Base-by-base conservation (phyloP, 345 rosid genomes). In the Balakata baccata region DNA sequence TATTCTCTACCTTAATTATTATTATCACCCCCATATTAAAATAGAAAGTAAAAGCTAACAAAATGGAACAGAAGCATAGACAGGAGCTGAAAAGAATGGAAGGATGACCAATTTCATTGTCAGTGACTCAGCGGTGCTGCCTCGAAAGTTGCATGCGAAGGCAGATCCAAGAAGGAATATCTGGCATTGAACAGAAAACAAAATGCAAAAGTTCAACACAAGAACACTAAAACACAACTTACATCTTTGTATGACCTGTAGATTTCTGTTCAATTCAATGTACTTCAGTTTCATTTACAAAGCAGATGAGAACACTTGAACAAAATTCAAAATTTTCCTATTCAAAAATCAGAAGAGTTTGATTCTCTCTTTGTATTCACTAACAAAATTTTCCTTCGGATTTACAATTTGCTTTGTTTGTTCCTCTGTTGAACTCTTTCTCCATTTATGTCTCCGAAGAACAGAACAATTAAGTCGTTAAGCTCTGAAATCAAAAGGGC, bases 401-500 rank as follows among this genome's bases (percentile, higher is more conserved):
- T 86, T 82, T 84, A 88, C 89, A 84, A 71, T 63, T 4, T 16
- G 20, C n/a, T 60, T 60, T 34, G 47, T 43, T 43, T 43, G 47
- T 43, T 0, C 17, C 58, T 50, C 34, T 41, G 2, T 74, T 11
- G 10, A 9, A 41, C 50, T 63, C 12, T 63, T 29, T 18, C 71
- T 60, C 38, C 25, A 38, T 11, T 66, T 71, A 17, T 2, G 57
- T 23, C 38, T 62, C 25, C 47, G 13, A 52, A 64, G 11, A 29
- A 66, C 20, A 76, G 43, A 17, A 17, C 7, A 61, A 50, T 29
- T 23, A 64, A 66, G 37, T 45, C 25, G 47, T 43, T 43, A 7
- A 43, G 7, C 10, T 43, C 47, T 54, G 0, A 17, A 59, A 73
- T 94, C 93, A 94, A 76, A 88, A 90, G 50, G 98, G 98, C 84